Evolutionary conservation across 163 green algal species (phyloP).

Genomic region (Chlorella variabilis): DNA sequence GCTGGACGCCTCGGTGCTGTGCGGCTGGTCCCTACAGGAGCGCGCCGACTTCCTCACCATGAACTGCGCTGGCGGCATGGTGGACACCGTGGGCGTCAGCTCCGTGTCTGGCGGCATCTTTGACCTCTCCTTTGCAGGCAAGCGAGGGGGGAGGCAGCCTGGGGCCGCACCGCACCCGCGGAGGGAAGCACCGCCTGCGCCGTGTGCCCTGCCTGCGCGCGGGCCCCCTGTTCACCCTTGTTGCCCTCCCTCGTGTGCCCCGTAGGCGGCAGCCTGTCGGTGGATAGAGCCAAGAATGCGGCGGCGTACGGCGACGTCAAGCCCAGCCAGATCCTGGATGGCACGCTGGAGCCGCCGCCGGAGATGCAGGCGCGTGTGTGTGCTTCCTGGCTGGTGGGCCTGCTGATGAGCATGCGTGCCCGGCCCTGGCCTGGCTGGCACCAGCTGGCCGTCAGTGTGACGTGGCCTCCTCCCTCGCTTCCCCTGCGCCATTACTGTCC

Average conservation of each 20-base stretch:
- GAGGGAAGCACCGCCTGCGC: too few species aligned
- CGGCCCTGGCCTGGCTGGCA: not conserved
- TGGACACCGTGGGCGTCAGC: constrained; percentile 16
- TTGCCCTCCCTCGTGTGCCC: not conserved
- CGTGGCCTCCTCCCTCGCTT: too few species aligned
- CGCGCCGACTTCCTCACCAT: constrained; percentile 6
- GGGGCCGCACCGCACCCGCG: too few species aligned
- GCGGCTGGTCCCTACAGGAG: constrained; percentile 14
- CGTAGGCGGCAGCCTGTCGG: constrained; percentile 15
- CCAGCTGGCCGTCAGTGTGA: too few species aligned
- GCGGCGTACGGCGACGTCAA: constrained; percentile 30
- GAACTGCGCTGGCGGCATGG: constrained; percentile 28
- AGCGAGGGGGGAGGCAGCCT: not conserved
- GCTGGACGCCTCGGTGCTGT: constrained; percentile 8
- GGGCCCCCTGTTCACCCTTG: not conserved
- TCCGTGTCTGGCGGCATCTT: constrained; percentile 10
- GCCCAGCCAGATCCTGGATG: constrained; percentile 28
- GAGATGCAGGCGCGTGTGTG: constrained; percentile 38
- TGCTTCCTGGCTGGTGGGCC: not conserved
- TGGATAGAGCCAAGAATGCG: constrained; percentile 18
- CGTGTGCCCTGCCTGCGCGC: too few species aligned
- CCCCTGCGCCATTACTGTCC: too few species aligned
- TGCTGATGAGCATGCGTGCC: too few species aligned
- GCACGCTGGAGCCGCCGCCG: constrained; percentile 2
- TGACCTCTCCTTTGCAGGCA: constrained; percentile 34